Evolutionary conservation across 495 filamentous ascomycete species (phyloP).

Genomic region (Annulohypoxylon nitens): DNA sequence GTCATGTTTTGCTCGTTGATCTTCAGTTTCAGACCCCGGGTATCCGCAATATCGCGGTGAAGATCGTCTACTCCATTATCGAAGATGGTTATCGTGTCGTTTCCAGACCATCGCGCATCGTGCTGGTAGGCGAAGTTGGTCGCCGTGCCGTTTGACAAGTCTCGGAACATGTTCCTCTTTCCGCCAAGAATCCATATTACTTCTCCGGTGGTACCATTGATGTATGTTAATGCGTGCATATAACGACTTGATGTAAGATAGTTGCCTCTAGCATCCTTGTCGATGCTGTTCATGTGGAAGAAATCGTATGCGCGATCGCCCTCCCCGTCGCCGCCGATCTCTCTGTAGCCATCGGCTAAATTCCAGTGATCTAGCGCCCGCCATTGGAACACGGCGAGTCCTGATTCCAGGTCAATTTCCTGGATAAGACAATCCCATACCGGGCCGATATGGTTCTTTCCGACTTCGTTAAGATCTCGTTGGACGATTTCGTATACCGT

Average conservation of each 20-base stretch:
- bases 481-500: slow-evolving; percentile 57
- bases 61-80: slow-evolving; percentile 54
- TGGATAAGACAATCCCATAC: slow-evolving; percentile 63
- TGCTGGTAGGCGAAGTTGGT: slow-evolving; percentile 72
- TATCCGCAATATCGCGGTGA: slow-evolving; percentile 57
- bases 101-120: slow-evolving; percentile 67
- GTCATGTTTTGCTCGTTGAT: slow-evolving; percentile 60
- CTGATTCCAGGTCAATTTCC: slow-evolving; percentile 63
- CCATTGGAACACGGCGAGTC: slow-evolving; percentile 56
- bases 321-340: slow-evolving; percentile 44
- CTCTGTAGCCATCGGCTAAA: slow-evolving; percentile 40
- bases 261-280: slow-evolving; percentile 68
- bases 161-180: slow-evolving; percentile 56
- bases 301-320: slow-evolving; percentile 66
- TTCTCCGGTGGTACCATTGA: slow-evolving; percentile 69
- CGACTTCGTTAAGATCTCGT: slow-evolving; percentile 53
- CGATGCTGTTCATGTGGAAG: slow-evolving; percentile 75
- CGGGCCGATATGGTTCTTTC: slow-evolving; percentile 56
- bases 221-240: slow-evolving; percentile 68
- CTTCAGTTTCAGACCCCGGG: slow-evolving; percentile 61
- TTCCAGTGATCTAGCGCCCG: slow-evolving; percentile 55
- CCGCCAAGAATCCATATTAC: slow-evolving; percentile 71
- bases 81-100: slow-evolving; percentile 56
- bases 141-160: slow-evolving; percentile 50
- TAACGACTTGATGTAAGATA: slow-evolving; percentile 72